Evolutionary conservation across 495 filamentous ascomycete species (phyloP).

Genomic region (Aspergillus asperescens): DNA sequence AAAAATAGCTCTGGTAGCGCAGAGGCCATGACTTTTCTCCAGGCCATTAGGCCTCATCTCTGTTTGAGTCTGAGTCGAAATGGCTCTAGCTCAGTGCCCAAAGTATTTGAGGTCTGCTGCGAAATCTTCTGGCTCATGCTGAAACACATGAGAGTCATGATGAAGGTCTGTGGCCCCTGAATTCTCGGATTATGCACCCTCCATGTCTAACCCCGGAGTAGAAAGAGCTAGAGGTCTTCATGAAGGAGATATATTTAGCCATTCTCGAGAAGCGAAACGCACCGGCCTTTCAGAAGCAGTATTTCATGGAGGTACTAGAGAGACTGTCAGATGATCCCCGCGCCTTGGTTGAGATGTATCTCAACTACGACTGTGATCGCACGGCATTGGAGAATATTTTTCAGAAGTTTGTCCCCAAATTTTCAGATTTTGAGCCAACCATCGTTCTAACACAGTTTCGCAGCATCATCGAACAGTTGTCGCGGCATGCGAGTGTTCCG

Average conservation of each 20-base stretch:
- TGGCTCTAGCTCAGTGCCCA: conserved; percentile 83
- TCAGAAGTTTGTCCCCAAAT: conserved; percentile 49
- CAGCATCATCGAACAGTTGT: conserved; percentile 86
- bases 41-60: conserved; percentile 92
- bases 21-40: conserved; percentile 85
- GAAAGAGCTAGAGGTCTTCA: conserved; percentile 97
- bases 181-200: neutral
- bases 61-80: conserved; percentile 92
- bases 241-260: conserved; percentile 96
- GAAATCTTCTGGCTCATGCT: conserved; percentile 98
- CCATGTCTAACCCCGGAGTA: conserved; percentile 32
- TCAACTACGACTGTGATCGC: conserved; percentile 97
- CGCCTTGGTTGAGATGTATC: conserved; percentile 89
- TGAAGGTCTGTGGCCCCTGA: conserved; percentile 59
- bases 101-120: conserved; percentile 90
- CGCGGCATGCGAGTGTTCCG: conserved; percentile 70
- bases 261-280: conserved; percentile 85
- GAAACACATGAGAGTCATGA: conserved; percentile 84
- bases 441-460: neutral
- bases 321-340: conserved; percentile 78
- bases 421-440: neutral
- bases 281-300: conserved; percentile 83
- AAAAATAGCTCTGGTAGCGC: conserved; percentile 77
- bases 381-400: conserved; percentile 95
- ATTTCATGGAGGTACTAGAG: conserved; percentile 81